These are phyloP conservation scores for Takashimella koratensis DNA, from an alignment of 1,284 basidiomycete genomes.

Conservation along the genomic window DNA sequence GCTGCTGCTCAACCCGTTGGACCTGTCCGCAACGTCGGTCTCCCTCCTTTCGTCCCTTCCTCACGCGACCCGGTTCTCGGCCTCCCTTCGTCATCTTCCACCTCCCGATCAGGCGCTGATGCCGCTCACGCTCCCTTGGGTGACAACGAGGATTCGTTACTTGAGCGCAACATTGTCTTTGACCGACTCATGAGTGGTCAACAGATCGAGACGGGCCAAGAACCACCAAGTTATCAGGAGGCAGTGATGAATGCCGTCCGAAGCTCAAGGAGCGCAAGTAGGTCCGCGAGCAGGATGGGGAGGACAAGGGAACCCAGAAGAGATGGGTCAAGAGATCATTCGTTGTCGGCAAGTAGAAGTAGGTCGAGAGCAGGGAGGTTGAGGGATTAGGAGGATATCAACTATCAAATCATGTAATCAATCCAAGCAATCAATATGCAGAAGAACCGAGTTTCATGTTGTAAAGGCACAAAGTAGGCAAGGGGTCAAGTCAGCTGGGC, in stretches of 20 bases:
- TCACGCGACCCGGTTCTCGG: not conserved
- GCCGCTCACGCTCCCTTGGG: constrained; percentile 1
- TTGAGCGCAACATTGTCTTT: constrained; percentile 49
- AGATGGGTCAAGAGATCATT: not conserved
- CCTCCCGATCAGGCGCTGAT: not conserved
- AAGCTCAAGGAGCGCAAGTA: constrained; percentile 5
- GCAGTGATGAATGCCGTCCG: constrained; percentile 33
- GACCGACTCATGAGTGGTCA: constrained; percentile 60
- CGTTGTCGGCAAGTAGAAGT: not conserved
- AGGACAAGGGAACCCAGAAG: not conserved
- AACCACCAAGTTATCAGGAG: constrained; percentile 60
- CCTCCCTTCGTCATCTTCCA: not conserved
- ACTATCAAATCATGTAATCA: too few species aligned
- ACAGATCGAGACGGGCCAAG: constrained; percentile 61
- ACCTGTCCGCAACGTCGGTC: not conserved
- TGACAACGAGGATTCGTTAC: constrained; percentile 39
- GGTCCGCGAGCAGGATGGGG: constrained; percentile 3
- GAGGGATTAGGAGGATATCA: too few species aligned
- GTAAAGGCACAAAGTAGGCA: too few species aligned
- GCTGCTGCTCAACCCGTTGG: not conserved
- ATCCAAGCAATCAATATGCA: too few species aligned
- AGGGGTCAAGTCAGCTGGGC: too few species aligned
- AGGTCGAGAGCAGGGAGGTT: not conserved
- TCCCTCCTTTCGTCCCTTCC: not conserved
- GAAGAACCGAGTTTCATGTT: too few species aligned